phyloP scores from a whole-genome alignment of 2,329 filamentous ascomycete genomes.

The Fusarium solani-melongenae region DNA sequence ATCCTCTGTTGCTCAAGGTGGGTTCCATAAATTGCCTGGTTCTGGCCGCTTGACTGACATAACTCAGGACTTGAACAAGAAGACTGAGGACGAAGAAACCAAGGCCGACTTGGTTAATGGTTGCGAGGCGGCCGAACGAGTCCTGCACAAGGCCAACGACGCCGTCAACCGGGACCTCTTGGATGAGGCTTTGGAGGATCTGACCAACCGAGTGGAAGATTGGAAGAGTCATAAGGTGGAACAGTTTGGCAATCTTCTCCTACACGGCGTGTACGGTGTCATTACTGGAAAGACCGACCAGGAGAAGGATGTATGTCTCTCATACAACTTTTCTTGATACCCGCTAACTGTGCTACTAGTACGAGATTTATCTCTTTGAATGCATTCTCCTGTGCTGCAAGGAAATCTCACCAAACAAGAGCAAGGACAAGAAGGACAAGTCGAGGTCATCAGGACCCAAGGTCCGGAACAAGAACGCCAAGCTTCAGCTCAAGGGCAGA shows the following conservation, averaged over 20 bases:
- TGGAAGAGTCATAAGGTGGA: slow-evolving; percentile 95
- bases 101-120: slow-evolving; percentile 80
- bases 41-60: slow-evolving; percentile 39
- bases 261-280: slow-evolving; percentile 92
- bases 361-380: slow-evolving; percentile 97
- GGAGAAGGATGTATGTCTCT: slow-evolving; percentile 81
- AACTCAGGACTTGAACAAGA: slow-evolving; percentile 84
- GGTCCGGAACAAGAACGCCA: slow-evolving; percentile 73
- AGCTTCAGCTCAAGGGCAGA: slow-evolving; percentile 92
- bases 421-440: slow-evolving; percentile 80
- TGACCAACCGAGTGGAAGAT: slow-evolving; percentile 87
- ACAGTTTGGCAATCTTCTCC: slow-evolving; percentile 87
- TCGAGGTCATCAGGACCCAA: slow-evolving; percentile 68
- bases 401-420: slow-evolving; percentile 87
- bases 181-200: slow-evolving; percentile 83
- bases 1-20: slow-evolving; percentile 89
- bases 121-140: slow-evolving; percentile 83
- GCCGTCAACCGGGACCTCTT: slow-evolving; percentile 90
- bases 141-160: slow-evolving; percentile 87
- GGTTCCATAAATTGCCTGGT: slow-evolving; percentile 34
- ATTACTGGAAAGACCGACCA: slow-evolving; percentile 89
- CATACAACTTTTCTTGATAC: slow-evolving; percentile 40
- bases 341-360: slow-evolving; percentile 63
- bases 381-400: slow-evolving; percentile 97
- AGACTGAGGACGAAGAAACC: slow-evolving; percentile 78